Evolutionary conservation across 768 basidiomycete species (phyloP), one percentile per base, ranked within the genome.

Genomic region (Neoboletus subvelutipes): DNA sequence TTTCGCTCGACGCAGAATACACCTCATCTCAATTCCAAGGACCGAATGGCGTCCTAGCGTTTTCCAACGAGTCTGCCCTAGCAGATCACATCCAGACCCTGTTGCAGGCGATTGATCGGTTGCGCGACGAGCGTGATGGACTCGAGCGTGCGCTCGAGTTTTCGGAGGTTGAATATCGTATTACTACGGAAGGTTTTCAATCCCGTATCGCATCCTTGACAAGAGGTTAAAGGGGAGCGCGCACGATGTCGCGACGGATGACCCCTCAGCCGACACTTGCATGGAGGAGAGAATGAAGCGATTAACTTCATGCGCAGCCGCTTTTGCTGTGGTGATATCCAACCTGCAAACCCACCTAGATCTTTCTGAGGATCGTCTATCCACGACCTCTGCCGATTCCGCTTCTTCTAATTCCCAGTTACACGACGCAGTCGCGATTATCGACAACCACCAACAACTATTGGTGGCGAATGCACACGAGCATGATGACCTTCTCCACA

Each of bases 61-160:
- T 62, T 62, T 41, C 59, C 11, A 55, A 56, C 41, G 63, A 71
- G 17, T 60, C 69, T 28, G 62, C 63, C 1, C 54, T 73, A 17
- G 72, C 80, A 18, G 67, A 63, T 20, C 73, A 80, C 43, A 76
- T 87, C 34, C 82, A 82, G 58, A 81, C 79, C 39, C 75, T 91
- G 24, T 75, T 91, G 49, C 70, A 70, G 28, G 84, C 88, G 2
- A 75, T 89, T 42, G 81, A 84, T n/a, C 82, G 89, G 34, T 74
- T 91, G 45, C 84, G 90, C 5, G 68, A 70, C 5, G 88, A 92
- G 62, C 78, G 89, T 5, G 85, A 91, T 59, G 74, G 71, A 45
- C 77, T 90, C 28, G 79, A 79, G 50, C 79, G 84, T 7, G 80
- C 86, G 52, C 70, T 92, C 15, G 78, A 87, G 48, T 92, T 91